Conservation (phyloP, 257 asterid species). For the Fraxinus quadrangulata region DNA sequence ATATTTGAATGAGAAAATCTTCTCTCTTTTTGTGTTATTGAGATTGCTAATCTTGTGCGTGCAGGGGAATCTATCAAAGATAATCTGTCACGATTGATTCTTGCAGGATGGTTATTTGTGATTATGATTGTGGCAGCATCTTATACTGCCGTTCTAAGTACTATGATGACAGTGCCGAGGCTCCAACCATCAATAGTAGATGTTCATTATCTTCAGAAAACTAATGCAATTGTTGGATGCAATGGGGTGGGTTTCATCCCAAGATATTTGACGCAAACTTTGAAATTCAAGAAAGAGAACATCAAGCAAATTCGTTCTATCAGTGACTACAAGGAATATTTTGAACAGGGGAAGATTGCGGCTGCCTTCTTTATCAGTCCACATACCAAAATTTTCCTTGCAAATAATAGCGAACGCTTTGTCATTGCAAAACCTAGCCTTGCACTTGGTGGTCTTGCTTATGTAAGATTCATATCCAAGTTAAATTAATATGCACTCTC, state of each 20-base stretch:
- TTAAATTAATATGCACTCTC: no score
- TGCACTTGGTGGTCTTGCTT: slow-evolving; percentile 72
- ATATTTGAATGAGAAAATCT: background rate
- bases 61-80: slow-evolving; percentile 53
- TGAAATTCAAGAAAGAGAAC: slow-evolving; percentile 45
- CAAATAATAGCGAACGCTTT: slow-evolving; percentile 41
- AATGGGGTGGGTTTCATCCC: slow-evolving; percentile 47
- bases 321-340: slow-evolving; percentile 46
- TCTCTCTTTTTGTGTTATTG: background rate
- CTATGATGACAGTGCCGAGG: slow-evolving; percentile 59
- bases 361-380: slow-evolving; percentile 72
- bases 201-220: slow-evolving; percentile 41
- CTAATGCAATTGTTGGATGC: slow-evolving; percentile 58
- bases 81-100: slow-evolving; percentile 48
- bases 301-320: slow-evolving; percentile 32
- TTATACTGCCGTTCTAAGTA: slow-evolving; percentile 60
- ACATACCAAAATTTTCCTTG: slow-evolving; percentile 58
- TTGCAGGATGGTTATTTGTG: slow-evolving; percentile 56
- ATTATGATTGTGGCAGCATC: slow-evolving; percentile 46
- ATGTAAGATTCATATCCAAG: slow-evolving; percentile 40
- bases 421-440: slow-evolving; percentile 40
- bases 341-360: slow-evolving; percentile 43
- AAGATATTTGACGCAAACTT: slow-evolving; percentile 34
- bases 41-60: background rate
- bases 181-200: slow-evolving; percentile 44